Evolutionary conservation across 345 rosid genomes (phyloP), one percentile per base, ranked within the genome.

Genomic region (Gossypium arboreum): DNA sequence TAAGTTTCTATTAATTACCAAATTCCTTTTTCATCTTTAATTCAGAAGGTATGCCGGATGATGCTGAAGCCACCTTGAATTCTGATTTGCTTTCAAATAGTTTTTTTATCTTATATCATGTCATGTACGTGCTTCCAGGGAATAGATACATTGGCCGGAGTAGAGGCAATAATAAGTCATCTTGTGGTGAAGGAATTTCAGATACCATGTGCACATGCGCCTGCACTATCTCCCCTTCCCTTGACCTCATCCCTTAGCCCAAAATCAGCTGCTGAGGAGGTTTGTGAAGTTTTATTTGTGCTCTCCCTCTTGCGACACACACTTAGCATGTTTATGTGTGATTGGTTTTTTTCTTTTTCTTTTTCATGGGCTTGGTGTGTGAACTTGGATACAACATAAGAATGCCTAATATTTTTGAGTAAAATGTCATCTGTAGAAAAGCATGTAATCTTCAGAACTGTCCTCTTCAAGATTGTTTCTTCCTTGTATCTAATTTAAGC

Each of bases 261-360:
- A 24, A 89, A 84, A 80, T 87, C 93, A 41, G 88, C 93, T 68
- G 89, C 90, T 12, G 93, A 89, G 84, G 93, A 89, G 93, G 90
- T 87, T 67, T 77, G 86, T 82, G 66, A 73, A 77, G 55, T 61
- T 63, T 17, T 62, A 47, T 13, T 76, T 43, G 67, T 27, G 15
- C 55, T 39, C 62, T 55, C 29, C 17, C 45, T 55, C n/a, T 6
- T 71, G 50, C 13, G 10, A 22, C 16, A 3, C 9, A 0, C 34
- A 15, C 47, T n/a, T 54, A 15, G 61, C 50, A 71, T 66, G 27
- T 20, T 66, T 44, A 43, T 20, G 17, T 18, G 34, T 66, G 54
- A 44, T 18, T 4, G 27, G 7, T 4, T 65, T 18, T 18, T 65
- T 27, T 27, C 9, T 20, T 27, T 29, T 61, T 39, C 16, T 17